phyloP scores from a whole-genome alignment of 169 alveolate species.

The Plasmodium gonderi region DNA sequence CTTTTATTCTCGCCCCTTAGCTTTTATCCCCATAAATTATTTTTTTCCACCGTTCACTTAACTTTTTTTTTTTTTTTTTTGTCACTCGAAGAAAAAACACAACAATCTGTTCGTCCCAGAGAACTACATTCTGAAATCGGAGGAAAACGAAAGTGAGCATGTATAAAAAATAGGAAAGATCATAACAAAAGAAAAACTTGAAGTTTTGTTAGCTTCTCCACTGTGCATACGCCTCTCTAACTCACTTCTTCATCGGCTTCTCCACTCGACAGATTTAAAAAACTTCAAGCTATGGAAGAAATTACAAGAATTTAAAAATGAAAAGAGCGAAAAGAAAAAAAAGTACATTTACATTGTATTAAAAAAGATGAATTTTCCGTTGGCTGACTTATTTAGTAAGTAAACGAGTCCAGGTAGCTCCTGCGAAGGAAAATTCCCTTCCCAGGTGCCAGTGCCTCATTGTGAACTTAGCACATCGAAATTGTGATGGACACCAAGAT shows the following conservation, averaged over 20 bases:
- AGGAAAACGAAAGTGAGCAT: constrained; percentile 51
- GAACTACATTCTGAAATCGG: constrained; percentile 34
- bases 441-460: too few species aligned
- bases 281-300: constrained; percentile 65
- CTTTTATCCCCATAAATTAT: too few species aligned
- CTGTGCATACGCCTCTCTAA: too few species aligned
- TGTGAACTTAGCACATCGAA: too few species aligned
- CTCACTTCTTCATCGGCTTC: not conserved
- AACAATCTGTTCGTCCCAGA: constrained; percentile 37
- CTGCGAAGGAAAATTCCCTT: too few species aligned
- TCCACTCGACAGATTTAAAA: constrained; percentile 15
- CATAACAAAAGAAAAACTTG: not conserved
- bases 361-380: constrained; percentile 54
- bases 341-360: constrained; percentile 39
- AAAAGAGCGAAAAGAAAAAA: constrained; percentile 58
- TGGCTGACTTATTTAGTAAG: constrained; percentile 47
- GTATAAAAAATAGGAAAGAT: not conserved
- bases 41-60: not conserved
- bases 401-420: not conserved
- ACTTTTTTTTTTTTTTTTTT: not conserved
- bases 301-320: constrained; percentile 57
- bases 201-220: too few species aligned
- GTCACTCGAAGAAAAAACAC: constrained; percentile 26
- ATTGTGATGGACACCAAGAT: too few species aligned
- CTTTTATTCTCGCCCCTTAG: too few species aligned